Conservation (phyloP, 768 basidiomycete genomes). For the Hypsizygus marmoreus region DNA sequence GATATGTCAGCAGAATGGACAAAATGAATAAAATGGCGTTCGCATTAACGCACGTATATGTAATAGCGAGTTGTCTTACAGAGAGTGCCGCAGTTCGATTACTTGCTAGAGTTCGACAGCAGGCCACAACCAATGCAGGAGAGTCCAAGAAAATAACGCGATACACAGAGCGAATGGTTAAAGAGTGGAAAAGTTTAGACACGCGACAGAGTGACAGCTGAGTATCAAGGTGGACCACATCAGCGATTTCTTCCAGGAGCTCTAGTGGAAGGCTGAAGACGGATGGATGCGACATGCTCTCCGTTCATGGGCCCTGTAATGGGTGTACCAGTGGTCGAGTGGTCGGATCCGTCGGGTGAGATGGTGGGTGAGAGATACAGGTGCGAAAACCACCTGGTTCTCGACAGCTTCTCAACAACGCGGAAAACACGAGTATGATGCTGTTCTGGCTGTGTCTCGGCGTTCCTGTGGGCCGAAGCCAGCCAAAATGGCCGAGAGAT, state of each 20-base stretch:
- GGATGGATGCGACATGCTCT: constrained; percentile 9
- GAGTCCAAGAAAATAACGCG: constrained; percentile 31
- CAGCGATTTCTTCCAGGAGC: constrained; percentile 35
- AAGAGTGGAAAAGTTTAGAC: constrained; percentile 33
- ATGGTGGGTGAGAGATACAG: background rate
- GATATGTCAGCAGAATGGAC: constrained; percentile 1
- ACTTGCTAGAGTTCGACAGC: constrained; percentile 33
- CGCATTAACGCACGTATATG: constrained; percentile 36
- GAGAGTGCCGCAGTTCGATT: constrained; percentile 27
- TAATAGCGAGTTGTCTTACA: constrained; percentile 34
- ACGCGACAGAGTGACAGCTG: constrained; percentile 34
- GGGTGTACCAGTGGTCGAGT: background rate
- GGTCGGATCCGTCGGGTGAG: background rate
- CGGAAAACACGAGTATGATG: constrained; percentile 19
- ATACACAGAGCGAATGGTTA: constrained; percentile 35
- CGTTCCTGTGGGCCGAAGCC: constrained; percentile 4
- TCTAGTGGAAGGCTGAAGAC: constrained; percentile 34
- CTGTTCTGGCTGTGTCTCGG: constrained; percentile 10
- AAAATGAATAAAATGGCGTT: background rate
- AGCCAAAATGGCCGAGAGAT: constrained; percentile 7
- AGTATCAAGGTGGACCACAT: constrained; percentile 24
- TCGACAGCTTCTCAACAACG: constrained; percentile 13
- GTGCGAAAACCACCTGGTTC: background rate
- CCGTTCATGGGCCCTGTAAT: constrained; percentile 5
- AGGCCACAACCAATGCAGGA: constrained; percentile 28